Conservation (phyloP, 1,139 yeast species). For the Pichia sp. region DNA sequence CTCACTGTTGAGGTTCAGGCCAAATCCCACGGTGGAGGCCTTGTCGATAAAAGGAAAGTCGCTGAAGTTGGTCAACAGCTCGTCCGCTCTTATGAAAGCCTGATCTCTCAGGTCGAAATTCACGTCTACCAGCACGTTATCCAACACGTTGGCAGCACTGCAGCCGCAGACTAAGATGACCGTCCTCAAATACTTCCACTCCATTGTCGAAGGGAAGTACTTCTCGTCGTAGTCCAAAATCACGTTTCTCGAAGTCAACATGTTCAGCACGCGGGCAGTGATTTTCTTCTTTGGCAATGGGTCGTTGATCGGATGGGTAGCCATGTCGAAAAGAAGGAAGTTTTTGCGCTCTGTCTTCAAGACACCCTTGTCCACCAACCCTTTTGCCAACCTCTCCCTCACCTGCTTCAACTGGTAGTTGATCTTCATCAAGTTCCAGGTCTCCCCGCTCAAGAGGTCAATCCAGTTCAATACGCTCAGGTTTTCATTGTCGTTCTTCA, state of each 20-base stretch:
- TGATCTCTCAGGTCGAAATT: conserved; percentile 89
- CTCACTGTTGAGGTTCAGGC: conserved; percentile 70
- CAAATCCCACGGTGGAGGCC: conserved; percentile 64
- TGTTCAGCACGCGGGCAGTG: conserved; percentile 63
- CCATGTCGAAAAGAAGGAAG: conserved; percentile 94
- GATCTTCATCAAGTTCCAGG: conserved; percentile 95
- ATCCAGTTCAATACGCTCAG: conserved; percentile 89
- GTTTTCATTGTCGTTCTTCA: conserved; percentile 79
- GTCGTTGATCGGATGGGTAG: conserved; percentile 96
- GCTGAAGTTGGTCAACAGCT: conserved; percentile 72
- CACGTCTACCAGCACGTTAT: conserved; percentile 74
- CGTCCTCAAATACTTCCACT: conserved; percentile 71
- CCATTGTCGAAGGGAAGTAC: conserved; percentile 62
- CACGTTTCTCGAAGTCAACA: conserved; percentile 68
- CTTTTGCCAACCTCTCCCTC: conserved; percentile 93
- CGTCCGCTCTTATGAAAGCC: conserved; percentile 92
- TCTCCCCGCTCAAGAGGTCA: conserved; percentile 89
- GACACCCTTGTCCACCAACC: conserved; percentile 96
- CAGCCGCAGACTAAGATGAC: conserved; percentile 83
- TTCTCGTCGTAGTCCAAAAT: conserved; percentile 47
- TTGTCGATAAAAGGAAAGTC: conserved; percentile 75
- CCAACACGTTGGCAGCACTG: conserved; percentile 94
- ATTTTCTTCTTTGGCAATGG: conserved; percentile 75
- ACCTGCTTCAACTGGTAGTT: conserved; percentile 95
- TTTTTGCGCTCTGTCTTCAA: conserved; percentile 93